Evolutionary conservation across 352 stramenopile genomes (phyloP), one percentile per base, ranked within the genome.

Genomic region (Globisporangium perplexum): DNA sequence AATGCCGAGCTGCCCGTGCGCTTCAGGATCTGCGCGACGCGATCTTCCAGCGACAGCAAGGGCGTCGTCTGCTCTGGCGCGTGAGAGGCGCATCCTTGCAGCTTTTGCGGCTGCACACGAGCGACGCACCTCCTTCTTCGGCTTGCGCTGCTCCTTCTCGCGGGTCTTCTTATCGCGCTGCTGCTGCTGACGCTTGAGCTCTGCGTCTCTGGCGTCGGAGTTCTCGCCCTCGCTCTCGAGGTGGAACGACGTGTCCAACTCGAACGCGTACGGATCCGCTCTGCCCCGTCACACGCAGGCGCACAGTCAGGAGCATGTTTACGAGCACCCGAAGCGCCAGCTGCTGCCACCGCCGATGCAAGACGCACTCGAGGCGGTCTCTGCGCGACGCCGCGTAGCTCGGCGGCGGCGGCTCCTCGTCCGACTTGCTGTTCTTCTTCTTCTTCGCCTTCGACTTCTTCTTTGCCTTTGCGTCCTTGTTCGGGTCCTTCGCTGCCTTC

Each of bases 1-100:
- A 68, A 57, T 7, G 75, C 62, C 7, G 77, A 70, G 47, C 77
- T 92, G 1, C 83, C 83, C 12, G 81, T 90, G 8, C 83, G 77
- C 52, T 90, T 82, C 22, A 94, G 59, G 44, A 94, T 92, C 45
- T 88, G 62, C 0, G 79, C 75, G 12, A 92, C 68, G 8, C 83
- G 78, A 47, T 92, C 81, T 68, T 94, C 73, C 44, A 94, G 63
- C 0, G 74, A 83, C 1, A 81, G 52, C 18, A 55, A 33, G 1
- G 57, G 26, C 24, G 74, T 74, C 10, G 58, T 20, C 65, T 79
- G 24, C 23, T 30, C 5, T 5, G 26, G 33, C 30, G 30, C 30
- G 8, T 35, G 30, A 15, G 1, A 0, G 8, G 30, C 30, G 8
- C 30, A 4, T 17, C 18, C 11, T 39, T 18, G 12, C 3, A 17